Evolutionary conservation across 257 asterid species (phyloP).

Genomic region (Sherardia arvensis): DNA sequence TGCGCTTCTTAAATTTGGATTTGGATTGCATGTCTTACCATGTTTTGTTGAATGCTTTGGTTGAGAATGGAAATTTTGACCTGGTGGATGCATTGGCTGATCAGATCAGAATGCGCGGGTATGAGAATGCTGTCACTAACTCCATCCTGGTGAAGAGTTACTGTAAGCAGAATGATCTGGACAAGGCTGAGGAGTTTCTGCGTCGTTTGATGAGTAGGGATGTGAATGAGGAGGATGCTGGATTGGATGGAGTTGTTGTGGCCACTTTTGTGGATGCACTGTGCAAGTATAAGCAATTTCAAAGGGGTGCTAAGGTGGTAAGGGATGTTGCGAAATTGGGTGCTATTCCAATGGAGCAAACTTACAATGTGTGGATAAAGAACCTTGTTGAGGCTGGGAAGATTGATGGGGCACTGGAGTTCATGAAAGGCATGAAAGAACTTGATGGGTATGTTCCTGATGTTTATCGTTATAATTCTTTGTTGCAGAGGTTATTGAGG

Average conservation of each 20-base stretch:
- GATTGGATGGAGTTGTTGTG: slow-evolving; percentile 32
- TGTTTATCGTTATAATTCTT: slow-evolving; percentile 45
- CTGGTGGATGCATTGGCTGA: slow-evolving; percentile 35
- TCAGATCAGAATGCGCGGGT: slow-evolving; percentile 48
- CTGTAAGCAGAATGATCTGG: slow-evolving; percentile 48
- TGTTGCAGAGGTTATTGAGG: slow-evolving; percentile 55
- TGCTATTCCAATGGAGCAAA: slow-evolving; percentile 37
- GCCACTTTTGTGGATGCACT: slow-evolving; percentile 51
- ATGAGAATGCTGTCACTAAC: slow-evolving; percentile 39
- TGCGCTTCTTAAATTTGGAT: slow-evolving; percentile 70
- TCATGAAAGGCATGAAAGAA: slow-evolving; percentile 47
- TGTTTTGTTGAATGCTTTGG: slow-evolving; percentile 62
- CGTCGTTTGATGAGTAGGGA: slow-evolving; percentile 23
- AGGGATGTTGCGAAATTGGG: slow-evolving; percentile 41
- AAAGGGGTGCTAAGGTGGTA: slow-evolving; percentile 44
- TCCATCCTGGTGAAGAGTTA: slow-evolving; percentile 51
- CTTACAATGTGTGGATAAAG: slow-evolving; percentile 56
- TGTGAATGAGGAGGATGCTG: slow-evolving; percentile 15
- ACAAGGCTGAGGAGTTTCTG: slow-evolving; percentile 51
- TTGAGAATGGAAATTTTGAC: slow-evolving; percentile 50
- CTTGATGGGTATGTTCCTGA: slow-evolving; percentile 58
- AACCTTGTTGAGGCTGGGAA: slow-evolving; percentile 55
- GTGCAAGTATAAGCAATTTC: slow-evolving; percentile 47
- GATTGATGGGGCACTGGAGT: slow-evolving; percentile 52
- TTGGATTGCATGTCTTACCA: slow-evolving; percentile 53